phyloP scores from a whole-genome alignment of 208 protist genomes.

The Leishmania amazonensis region DNA sequence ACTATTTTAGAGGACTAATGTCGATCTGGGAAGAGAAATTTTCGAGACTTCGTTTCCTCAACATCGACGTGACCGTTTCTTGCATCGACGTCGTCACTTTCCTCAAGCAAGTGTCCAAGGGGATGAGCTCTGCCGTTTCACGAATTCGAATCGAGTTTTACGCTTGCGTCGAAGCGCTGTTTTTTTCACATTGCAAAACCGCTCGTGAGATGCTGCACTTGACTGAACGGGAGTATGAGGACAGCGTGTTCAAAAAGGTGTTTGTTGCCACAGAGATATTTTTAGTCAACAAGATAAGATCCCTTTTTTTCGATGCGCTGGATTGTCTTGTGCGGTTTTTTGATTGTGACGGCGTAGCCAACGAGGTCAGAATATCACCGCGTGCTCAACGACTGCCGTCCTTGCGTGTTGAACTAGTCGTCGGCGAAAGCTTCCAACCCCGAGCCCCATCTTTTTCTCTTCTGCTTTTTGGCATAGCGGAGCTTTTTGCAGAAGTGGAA shows the following conservation, averaged over 20 bases:
- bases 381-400: conserved; percentile 44
- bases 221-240: conserved; percentile 36
- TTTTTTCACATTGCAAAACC: conserved; percentile 52
- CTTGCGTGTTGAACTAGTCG: conserved; percentile 55
- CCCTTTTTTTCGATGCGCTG: conserved; percentile 57
- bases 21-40: conserved; percentile 64
- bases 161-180: conserved; percentile 71
- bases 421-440: conserved; percentile 59
- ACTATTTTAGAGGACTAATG: conserved; percentile 66
- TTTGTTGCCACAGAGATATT: conserved; percentile 79
- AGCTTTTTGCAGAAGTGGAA: conserved; percentile 70
- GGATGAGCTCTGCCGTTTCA: conserved; percentile 69
- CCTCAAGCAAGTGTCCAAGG: conserved; percentile 50
- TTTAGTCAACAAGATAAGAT: conserved; percentile 61
- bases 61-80: conserved; percentile 35
- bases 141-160: conserved; percentile 87
- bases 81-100: conserved; percentile 57
- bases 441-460: conserved; percentile 59
- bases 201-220: conserved; percentile 43
- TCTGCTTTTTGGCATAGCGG: conserved; percentile 60
- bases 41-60: conserved; percentile 56
- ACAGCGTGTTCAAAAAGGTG: conserved; percentile 54
- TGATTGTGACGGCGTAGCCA: conserved; percentile 26
- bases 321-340: conserved; percentile 66
- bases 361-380: conserved; percentile 30